Evolutionary conservation across 345 rosid genomes (phyloP), one percentile per base, ranked within the genome.

Genomic region (Turritis glabra): DNA sequence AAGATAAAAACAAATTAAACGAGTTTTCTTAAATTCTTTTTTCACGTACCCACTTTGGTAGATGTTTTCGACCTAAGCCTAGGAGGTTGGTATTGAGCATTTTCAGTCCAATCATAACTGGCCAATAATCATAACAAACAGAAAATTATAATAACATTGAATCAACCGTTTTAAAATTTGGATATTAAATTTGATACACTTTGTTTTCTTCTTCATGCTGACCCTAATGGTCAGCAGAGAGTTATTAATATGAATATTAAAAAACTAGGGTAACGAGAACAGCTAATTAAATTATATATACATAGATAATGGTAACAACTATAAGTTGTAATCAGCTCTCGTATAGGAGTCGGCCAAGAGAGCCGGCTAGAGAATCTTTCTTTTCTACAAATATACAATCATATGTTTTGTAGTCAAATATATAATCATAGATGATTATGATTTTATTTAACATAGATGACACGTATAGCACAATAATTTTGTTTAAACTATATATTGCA

Each of bases 311-410:
- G 67, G 67, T 57, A 74, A 66, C 53, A 26, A 54, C 65, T 64
- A 57, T 15, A 66, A 67, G 79, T 50, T 26, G 68, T 30, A 27
- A 58, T 67, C 10, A 17, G 43, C 22, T 40, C 12, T 50, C 54
- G 68, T 75, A 50, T 15, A 8, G 50, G 58, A 46, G 8, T 38
- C 72, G 78, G 72, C 67, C 26, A 66, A 46, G 21, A 58, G 18
- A 74, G 67, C 78, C 72, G 78, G 58, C 73, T 27, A 48, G 46
- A 29, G 13, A 67, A 37, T 57, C 18, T 38, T 75, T 67, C 2
- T 26, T 47, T 37, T 35, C 29, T 55, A 12, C 37, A 15, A 22
- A 41, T 60, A 71, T 47, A 47, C 47, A 70, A 71, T 64, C 40
- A 61, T 62, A 8, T 61, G 5, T 25, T 26, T 8, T 23, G 9